Base-by-base conservation (phyloP, 805 yeast genomes). In the Yamadazyma sp. region DNA sequence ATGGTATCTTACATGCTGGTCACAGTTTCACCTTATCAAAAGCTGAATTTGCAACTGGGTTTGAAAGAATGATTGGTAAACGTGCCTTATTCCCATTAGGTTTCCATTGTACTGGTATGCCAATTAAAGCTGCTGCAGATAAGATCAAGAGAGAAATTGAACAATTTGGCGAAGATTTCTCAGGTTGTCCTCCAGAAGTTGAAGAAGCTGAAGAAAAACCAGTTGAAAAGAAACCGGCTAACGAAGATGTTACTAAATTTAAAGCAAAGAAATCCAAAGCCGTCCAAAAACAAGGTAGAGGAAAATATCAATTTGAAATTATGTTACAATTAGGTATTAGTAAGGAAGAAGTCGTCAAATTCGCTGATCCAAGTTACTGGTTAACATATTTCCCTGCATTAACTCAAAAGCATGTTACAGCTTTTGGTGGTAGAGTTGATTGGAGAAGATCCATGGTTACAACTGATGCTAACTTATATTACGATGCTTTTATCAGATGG, bases 31-130 rank as follows among this genome's bases (percentile, higher is more conserved):
- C 98, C 23, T 71, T 91, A 45, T 86, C 97, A 35, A 93, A 93
- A 67, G 91, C 80, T 34, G 98, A 93, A 62, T 93, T 82, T 58
- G 81, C 89, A 30, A 73, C 85, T 38, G 98, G 98, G 36, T 93
- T 83, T 56, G 96, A 93, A 70, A 80, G 97, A 66, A 84, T 93
- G 91, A 75, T 75, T 55, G 98, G 97, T 48, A 86, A 83, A 65
- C 76, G 84, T 51, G 96, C 96, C 23, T 69, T 89, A 42, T 93
- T 86, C 69, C 98, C 98, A 33, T 74, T 93, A 39, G 98, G 98
- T 32, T 93, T 91, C 82, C 98, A 93, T 66, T 93, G 98, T 76
- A 93, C 98, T 23, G 98, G 98, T 73, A 84, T 93, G 96, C 98
- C 98, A 36, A 93, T 93, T 60, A 74, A 79, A 58, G 91, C 98